Percentiles rank a stretch among this genome's conserved stretches.
These are phyloP conservation scores for Sophora flavescens DNA, from an alignment of 306 rosid species.

Conservation along the genomic window DNA sequence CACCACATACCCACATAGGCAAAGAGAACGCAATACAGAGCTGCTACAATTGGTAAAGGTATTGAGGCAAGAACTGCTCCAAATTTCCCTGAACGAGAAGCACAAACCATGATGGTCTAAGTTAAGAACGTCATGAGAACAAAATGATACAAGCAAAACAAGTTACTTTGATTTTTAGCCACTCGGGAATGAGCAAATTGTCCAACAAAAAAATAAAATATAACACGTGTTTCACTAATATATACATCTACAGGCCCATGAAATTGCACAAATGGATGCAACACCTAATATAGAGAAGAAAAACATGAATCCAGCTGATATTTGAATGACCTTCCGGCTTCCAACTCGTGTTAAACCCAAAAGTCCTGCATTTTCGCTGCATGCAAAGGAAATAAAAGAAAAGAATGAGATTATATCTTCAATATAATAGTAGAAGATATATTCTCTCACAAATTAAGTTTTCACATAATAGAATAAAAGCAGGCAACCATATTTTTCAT, in stretches of 20 bases:
- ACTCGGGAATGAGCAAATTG: background rate
- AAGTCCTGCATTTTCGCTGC: conserved; percentile 93
- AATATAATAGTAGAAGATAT: conserved; percentile 7
- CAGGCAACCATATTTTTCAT: conserved; percentile 12
- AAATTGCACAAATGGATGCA: background rate
- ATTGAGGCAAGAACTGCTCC: conserved; percentile 94
- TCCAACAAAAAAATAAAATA: background rate
- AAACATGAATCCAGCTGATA: conserved; percentile 83
- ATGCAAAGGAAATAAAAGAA: conserved; percentile 41
- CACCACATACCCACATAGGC: conserved; percentile 78
- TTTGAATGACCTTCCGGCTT: conserved; percentile 82
- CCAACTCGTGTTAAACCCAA: conserved; percentile 86
- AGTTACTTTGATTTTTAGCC: conserved; percentile 1
- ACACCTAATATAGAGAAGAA: conserved; percentile 88
- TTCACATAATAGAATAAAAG: background rate
- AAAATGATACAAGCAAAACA: conserved; percentile 1
- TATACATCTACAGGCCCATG: background rate
- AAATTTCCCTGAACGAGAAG: conserved; percentile 72
- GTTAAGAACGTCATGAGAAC: conserved; percentile 18
- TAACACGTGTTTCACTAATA: background rate
- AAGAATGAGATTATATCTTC: conserved; percentile 31
- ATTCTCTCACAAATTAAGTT: background rate
- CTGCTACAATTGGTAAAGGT: conserved; percentile 84
- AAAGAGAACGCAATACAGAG: conserved; percentile 81
- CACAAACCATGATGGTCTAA: conserved; percentile 36